Base-by-base conservation (phyloP, 192 early-diverging fungal species). In the Backusella psychrophila region DNA sequence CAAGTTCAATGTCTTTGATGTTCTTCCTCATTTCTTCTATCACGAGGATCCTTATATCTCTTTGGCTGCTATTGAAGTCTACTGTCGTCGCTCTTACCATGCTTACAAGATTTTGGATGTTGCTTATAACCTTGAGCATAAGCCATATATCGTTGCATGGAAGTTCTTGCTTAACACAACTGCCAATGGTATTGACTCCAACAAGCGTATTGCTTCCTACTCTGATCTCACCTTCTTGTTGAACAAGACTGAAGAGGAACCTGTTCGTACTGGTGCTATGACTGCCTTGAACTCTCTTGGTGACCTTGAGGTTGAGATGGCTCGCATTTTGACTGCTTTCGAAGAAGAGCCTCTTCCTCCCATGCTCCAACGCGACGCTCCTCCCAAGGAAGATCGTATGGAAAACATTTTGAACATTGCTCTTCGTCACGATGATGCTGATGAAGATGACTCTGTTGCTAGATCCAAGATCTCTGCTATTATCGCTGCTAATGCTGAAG, bases 81-180 rank as follows among this genome's bases (percentile, higher is more conserved):
- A 99, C 80, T 94, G 95, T 70, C 91, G 97, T 71, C 96, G 96
- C 75, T 96, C 98, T 6, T 97, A 98, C 91, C 96, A 98, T 80
- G 96, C 96, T 44, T 99, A 99, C 87, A 90, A 95, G 77, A 91
- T 99, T 63, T 89, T 93, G 42, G 92, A 92, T 71, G 91, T 97
- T 82, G 90, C 92, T 83, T 93, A 92, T 71, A 75, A 87, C 73
- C 86, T 91, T 34, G 91, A 92, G 46, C 80, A 83, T 21, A 72
- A 81, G 26, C 93, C 93, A 19, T 90, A 90, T 67, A 86, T 92
- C 71, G 83, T 95, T 76, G 88, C 91, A 53, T 95, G 92, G 93
- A 90, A 91, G 53, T 94, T 94, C 75, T 84, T 91, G 39, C 85
- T 94, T 66, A 75, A 80, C 38, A 52, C 74, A n/a, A 85, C 85